These are phyloP conservation scores for Ustilago tritici DNA, from an alignment of 1,284 basidiomycete species.

Conservation along the genomic window DNA sequence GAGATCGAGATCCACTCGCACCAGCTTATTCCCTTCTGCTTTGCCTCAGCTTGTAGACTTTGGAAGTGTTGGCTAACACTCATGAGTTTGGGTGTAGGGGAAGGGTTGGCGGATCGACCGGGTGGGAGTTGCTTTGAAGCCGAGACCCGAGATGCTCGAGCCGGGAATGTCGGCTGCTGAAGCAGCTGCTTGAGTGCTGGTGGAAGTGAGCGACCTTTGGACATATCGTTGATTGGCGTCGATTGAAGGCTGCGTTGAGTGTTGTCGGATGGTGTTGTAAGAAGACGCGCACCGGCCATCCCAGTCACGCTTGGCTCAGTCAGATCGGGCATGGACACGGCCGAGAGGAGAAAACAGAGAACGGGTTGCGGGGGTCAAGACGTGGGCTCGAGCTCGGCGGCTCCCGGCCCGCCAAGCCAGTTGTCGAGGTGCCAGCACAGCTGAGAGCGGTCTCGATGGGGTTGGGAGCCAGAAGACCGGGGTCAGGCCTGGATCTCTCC, in stretches of 20 bases:
- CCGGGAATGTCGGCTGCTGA: conserved; percentile 77
- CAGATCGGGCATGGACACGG: too few species aligned
- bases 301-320: too few species aligned
- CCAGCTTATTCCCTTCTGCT: conserved; percentile 75
- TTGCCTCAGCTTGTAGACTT: conserved; percentile 77
- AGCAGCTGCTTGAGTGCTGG: conserved; percentile 78
- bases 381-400: too few species aligned
- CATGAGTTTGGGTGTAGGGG: conserved; percentile 77
- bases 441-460: too few species aligned
- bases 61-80: conserved; percentile 72
- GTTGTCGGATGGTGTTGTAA: background rate
- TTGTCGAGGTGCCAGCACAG: too few species aligned
- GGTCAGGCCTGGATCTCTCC: too few species aligned
- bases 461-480: too few species aligned
- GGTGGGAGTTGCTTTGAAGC: conserved; percentile 42
- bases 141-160: conserved; percentile 73
- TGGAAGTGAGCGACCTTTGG: conserved; percentile 65
- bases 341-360: too few species aligned
- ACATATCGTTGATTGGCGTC: conserved; percentile 20
- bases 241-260: background rate
- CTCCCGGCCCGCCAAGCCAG: too few species aligned
- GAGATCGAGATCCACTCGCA: conserved; percentile 86
- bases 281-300: background rate
- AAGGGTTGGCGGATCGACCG: conserved; percentile 73
- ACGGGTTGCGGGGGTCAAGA: too few species aligned